Evolutionary conservation across 2,329 filamentous ascomycete species (phyloP), one percentile per base, ranked within the genome.

Genomic region (Stachybotrys elegans): DNA sequence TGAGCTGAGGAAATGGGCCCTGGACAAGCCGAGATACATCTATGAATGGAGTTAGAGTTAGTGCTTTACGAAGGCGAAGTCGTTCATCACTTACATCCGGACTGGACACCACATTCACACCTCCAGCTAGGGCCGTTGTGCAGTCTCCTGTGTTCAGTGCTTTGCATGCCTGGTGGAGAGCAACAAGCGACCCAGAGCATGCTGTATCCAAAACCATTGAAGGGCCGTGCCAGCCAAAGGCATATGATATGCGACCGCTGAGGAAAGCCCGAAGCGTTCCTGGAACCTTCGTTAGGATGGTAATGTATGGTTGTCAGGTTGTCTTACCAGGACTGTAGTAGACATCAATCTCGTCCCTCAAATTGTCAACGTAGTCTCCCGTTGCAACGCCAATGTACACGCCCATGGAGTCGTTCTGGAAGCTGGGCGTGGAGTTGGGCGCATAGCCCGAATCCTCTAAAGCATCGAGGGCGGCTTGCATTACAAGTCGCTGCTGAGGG

Each of bases 401-500:
- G 5, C 69, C 69, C 1, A 70, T 50, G 20, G 52, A 56, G 43
- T 32, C 25, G 22, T 43, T 32, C 4, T 20, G 16, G n/a, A 4
- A 20, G 16, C 35, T n/a, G n/a, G n/a, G n/a, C n/a, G n/a, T 38
- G 14, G 35, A 38, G 14, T 16, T 13, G 4, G 19, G 35, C 13
- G 45, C 44, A 27, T 51, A 48, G 5, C 47, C 47, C 2, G 44
- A 41, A 21, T 58, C 41, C 44, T 59, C 57, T 4, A 64, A 41
- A 1, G 60, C 59, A 41, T 72, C 62, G 48, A 70, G 71, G 0
- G 67, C 61, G 2, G 54, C 57, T 50, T 72, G 65, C 13, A 67
- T 55, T 9, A 60, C 43, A 6, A 60, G 39, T 8, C 63, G 54
- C 34, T 64, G 59, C 46, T 66, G 60, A 9, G 65, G 65, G 44